Evolutionary conservation across 345 rosid genomes (phyloP), one percentile per base, ranked within the genome.

Genomic region (Salix viminalis): DNA sequence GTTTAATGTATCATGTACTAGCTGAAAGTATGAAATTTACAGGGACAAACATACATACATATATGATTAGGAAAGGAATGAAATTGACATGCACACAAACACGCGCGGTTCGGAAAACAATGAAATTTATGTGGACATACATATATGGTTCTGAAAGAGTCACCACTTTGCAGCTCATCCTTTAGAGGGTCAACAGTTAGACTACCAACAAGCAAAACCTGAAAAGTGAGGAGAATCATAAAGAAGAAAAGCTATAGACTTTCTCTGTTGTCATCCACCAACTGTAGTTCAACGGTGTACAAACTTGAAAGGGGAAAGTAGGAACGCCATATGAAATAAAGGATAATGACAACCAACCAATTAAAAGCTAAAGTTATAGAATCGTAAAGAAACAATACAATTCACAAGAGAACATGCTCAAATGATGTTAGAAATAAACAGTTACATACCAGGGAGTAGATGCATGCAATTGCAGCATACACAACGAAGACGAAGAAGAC

Each of bases 181-280:
- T 89, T 87, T 71, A 74, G 87, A 71, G 89, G 73, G 75, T 91
- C 95, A 77, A 79, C 88, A 64, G 91, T 86, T 76, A 91, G 87
- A 81, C 97, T 94, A 62, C 98, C 98, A 73, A 91, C 80, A 81
- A 94, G 98, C 83, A 94, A 80, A 83, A 90, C 90, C 98, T 94
- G 87, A 70, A 69, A 83, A 77, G 21, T 54, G 15, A 65, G 71
- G 21, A 15, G 30, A 69, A 75, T 15, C 18, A 6, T 16, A 60
- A 15, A 75, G n/a, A 68, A 39, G 26, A 7, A 36, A 61, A 48
- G 34, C 23, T 42, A 37, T 48, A 44, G 70, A 69, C 36, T 60
- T 67, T 61, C 70, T 36, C 60, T 9, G 26, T 30, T 67, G 24
- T 14, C 13, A 32, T 48, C 42, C 62, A 71, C 6, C 11, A 2